These are phyloP conservation scores for Phaeosphaeriaceae sp. DNA, from an alignment of 2,329 filamentous ascomycete genomes.

Conservation along the genomic window DNA sequence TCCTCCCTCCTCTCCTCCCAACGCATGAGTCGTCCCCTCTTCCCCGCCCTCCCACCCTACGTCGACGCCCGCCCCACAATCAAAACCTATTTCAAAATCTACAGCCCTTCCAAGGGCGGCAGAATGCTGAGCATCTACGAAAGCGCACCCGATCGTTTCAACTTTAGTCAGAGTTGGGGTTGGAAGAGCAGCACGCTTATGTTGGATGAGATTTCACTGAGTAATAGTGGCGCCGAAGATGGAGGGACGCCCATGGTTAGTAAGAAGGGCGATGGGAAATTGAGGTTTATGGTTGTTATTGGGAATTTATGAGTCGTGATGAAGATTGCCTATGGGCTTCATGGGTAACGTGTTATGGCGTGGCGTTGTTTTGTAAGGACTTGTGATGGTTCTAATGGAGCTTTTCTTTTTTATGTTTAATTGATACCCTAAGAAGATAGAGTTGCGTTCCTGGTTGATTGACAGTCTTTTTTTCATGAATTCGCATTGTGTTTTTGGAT, in stretches of 20 bases:
- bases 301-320: slow-evolving; percentile 57
- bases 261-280: slow-evolving; percentile 56
- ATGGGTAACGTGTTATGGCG: no score
- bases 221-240: slow-evolving; percentile 26
- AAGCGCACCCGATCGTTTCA: slow-evolving; percentile 63
- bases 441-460: no score
- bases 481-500: no score
- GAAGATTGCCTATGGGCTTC: no score
- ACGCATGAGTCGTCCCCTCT: slow-evolving; percentile 15
- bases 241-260: no score
- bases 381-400: no score
- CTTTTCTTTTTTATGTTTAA: no score
- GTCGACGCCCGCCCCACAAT: slow-evolving; percentile 63
- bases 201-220: slow-evolving; percentile 54
- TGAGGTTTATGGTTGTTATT: slow-evolving; percentile 67
- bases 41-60: slow-evolving; percentile 59
- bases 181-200: slow-evolving; percentile 67
- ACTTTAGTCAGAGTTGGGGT: slow-evolving; percentile 66
- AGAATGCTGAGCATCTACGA: slow-evolving; percentile 66
- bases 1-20: slow-evolving; percentile 12
- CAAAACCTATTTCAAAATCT: slow-evolving; percentile 68
- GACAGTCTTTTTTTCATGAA: no score
- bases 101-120: slow-evolving; percentile 64
- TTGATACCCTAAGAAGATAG: no score
- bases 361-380: no score